Evolutionary conservation across 495 filamentous ascomycete species (phyloP).

Genomic region (Hypoxylon lienhwacheense): DNA sequence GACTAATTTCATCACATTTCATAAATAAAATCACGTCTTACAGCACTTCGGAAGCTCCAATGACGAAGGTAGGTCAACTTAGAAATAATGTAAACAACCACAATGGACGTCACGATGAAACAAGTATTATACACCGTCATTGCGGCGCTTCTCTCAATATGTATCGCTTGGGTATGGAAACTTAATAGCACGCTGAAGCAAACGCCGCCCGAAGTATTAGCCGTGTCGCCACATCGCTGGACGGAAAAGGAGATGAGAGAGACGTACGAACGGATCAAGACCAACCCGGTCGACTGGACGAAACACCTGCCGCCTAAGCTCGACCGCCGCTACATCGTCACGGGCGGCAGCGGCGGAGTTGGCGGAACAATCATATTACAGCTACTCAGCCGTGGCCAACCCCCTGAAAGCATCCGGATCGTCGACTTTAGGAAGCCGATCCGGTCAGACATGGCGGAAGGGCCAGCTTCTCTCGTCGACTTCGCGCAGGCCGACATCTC

Average conservation of each 20-base stretch:
- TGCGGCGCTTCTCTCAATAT: conserved; percentile 34
- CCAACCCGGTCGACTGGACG: conserved; percentile 50
- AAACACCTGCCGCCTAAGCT: conserved; percentile 56
- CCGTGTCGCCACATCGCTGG: conserved; percentile 55
- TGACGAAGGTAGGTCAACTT: not conserved
- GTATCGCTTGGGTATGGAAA: conserved; percentile 51
- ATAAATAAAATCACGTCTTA: too few species aligned
- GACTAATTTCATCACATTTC: too few species aligned
- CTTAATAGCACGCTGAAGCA: conserved; percentile 54
- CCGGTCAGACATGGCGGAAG: conserved; percentile 42
- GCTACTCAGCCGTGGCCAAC: conserved; percentile 57
- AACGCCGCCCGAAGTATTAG: conserved; percentile 50
- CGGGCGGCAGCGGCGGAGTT: conserved; percentile 62
- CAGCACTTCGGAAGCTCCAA: not conserved
- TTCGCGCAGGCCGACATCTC: conserved; percentile 58
- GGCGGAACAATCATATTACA: conserved; percentile 59
- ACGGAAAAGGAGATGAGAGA: conserved; percentile 51
- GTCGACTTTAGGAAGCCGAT: conserved; percentile 54
- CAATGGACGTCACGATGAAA: conserved; percentile 24
- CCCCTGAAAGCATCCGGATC: conserved; percentile 56
- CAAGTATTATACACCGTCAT: conserved; percentile 9
- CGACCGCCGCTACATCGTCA: conserved; percentile 58
- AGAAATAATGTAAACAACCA: not conserved
- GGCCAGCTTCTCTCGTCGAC: conserved; percentile 44
- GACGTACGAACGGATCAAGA: conserved; percentile 50